Evolutionary conservation across 805 yeast species (phyloP), one percentile per base, ranked within the genome.

Genomic region (Naumovozyma castellii): DNA sequence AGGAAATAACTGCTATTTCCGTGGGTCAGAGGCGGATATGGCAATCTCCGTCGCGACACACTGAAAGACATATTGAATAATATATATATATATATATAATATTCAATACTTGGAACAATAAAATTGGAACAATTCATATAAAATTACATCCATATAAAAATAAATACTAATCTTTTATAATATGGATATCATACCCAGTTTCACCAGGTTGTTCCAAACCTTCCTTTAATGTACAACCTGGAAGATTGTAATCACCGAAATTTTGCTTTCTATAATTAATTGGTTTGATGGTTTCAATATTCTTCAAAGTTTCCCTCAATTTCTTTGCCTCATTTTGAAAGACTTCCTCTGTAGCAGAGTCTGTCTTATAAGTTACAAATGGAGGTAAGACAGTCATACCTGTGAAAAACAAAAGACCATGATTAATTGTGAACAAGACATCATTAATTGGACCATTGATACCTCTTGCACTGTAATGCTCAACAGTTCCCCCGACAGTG

Each of bases 371-470:
- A 3, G 39, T 41, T 20, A 44, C 41, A 25, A 48, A 39, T 2
- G 55, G 44, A 12, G 54, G 57, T 29, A 56, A 41, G 2, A 48
- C 54, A 3, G 20, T 34, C 20, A 45, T 52, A 2, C 59, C 59
- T 3, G 54, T 34, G 36, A 45, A 52, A 36, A 20, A 52, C 6
- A 55, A 38, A 4, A 51, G 38, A 13, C 51, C 50, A 29, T 53
- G 56, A 15, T 45, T 48, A 15, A 56, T 47, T 8, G 57, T 55
- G 30, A 39, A 56, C 18, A 53, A 40, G 4, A 55, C 1, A 28
- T 53, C 51, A 8, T 49, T 49, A 2, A 53, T 42, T 5, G 42
- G 37, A 3, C 59, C 57, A 29, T 43, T 45, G 13, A 55, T 41
- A 18, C 56, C 54, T 19, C 54, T 41, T n/a, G 43, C 29, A 13